Percentiles rank a stretch among this genome's conserved stretches.
phyloP scores from a whole-genome alignment of 2,329 filamentous ascomycete species.

The Alternaria brassicae region DNA sequence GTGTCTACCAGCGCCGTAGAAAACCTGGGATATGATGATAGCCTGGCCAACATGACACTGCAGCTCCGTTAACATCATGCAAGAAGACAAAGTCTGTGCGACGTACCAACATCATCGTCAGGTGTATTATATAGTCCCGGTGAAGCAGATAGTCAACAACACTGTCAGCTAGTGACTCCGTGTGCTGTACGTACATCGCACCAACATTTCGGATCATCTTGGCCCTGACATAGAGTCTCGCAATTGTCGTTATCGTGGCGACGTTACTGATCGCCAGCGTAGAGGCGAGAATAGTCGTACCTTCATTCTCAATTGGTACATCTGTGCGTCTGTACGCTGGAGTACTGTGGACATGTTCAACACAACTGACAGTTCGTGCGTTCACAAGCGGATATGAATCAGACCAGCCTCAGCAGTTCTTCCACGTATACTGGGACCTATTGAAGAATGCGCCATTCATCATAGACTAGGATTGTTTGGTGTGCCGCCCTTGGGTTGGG shows the following conservation, averaged over 20 bases:
- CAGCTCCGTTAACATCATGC: constrained; percentile 6
- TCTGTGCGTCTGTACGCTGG: background rate
- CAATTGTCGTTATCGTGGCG: constrained; percentile 51
- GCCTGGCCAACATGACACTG: constrained; percentile 51
- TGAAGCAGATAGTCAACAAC: constrained; percentile 13
- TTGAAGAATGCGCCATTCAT: background rate
- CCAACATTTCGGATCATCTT: constrained; percentile 59
- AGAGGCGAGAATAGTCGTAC: constrained; percentile 51
- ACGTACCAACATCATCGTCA: constrained; percentile 49
- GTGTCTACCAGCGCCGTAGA: constrained; percentile 57
- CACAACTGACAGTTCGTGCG: background rate
- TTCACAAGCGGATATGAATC: background rate
- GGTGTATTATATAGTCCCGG: constrained; percentile 54
- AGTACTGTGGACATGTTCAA: background rate
- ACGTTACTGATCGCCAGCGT: constrained; percentile 52
- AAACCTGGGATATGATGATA: constrained; percentile 52
- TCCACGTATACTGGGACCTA: background rate
- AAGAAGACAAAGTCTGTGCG: background rate
- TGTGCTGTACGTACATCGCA: constrained; percentile 53
- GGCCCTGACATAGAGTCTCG: constrained; percentile 58
- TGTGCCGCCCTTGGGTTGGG: background rate
- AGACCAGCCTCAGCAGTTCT: background rate
- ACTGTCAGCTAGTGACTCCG: background rate
- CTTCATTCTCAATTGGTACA: constrained; percentile 34
- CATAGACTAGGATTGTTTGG: background rate